Evolutionary conservation across 2,329 filamentous ascomycete species (phyloP).

Genomic region (Pseudogymnoascus sp.): DNA sequence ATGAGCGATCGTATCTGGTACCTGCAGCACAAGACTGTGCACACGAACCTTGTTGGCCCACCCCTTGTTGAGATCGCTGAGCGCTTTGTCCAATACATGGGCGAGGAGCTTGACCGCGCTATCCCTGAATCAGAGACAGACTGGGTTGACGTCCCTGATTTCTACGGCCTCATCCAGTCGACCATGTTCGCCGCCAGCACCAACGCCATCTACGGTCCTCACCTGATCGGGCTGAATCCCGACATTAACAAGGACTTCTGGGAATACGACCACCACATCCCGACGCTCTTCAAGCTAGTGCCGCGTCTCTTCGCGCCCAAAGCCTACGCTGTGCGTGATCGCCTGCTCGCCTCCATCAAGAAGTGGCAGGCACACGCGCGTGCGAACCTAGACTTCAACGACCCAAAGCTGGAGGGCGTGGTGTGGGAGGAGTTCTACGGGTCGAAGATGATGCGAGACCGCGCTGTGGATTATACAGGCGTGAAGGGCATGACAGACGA

Average conservation of each 20-base stretch:
- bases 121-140: conserved; percentile 12
- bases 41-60: conserved; percentile 15
- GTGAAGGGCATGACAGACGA: conserved; percentile 14
- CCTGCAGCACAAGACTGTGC: conserved; percentile 13
- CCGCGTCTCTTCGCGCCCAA: conserved; percentile 25
- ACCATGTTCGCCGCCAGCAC: conserved; percentile 23
- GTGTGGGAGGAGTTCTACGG: conserved; percentile 28
- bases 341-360: conserved; percentile 18
- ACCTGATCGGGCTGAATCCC: conserved; percentile 23
- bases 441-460: conserved; percentile 23
- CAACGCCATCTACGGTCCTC: conserved; percentile 23
- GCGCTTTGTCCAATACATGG: background rate
- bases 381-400: conserved; percentile 16
- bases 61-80: conserved; percentile 15
- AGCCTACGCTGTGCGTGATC: conserved; percentile 21
- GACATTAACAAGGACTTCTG: conserved; percentile 25
- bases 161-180: conserved; percentile 23
- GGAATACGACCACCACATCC: conserved; percentile 23
- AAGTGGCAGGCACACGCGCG: conserved; percentile 24
- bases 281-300: conserved; percentile 19
- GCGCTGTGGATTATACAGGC: conserved; percentile 10
- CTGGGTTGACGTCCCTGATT: conserved; percentile 21
- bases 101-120: background rate
- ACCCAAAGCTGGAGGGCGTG: conserved; percentile 15
- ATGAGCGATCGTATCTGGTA: conserved; percentile 17